These are phyloP conservation scores for Ehretia macrophylla DNA, from an alignment of 257 asterid genomes.

Conservation along the genomic window DNA sequence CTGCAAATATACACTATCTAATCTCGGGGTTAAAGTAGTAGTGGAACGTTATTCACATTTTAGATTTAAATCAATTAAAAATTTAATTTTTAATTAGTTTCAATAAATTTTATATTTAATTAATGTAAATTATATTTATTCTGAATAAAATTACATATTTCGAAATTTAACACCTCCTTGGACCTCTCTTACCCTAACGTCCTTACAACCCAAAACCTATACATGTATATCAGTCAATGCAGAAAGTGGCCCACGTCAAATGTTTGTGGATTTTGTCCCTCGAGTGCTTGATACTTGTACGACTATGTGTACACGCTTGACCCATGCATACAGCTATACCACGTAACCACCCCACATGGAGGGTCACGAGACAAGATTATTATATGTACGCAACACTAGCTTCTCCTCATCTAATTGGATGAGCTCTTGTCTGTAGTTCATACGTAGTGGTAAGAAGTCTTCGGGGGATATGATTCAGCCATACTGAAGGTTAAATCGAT, in stretches of 20 bases:
- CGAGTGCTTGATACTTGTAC: constrained; percentile 15
- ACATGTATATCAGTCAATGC: constrained; percentile 10
- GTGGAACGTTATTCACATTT: no score
- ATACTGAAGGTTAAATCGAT: no score
- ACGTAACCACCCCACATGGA: constrained; percentile 23
- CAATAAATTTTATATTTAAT: no score
- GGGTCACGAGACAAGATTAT: constrained; percentile 10
- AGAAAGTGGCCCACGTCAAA: constrained; percentile 26
- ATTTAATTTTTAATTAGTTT: no score
- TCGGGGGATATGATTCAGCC: no score
- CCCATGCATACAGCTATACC: constrained; percentile 26
- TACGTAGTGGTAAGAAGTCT: no score
- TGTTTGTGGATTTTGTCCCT: constrained; percentile 41
- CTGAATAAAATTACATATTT: no score
- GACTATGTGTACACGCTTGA: constrained; percentile 17
- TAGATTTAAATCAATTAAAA: no score
- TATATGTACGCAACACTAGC: not conserved
- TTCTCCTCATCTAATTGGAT: not conserved
- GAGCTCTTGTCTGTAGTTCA: no score
- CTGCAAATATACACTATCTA: not conserved
- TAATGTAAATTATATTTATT: no score
- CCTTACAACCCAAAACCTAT: not conserved
- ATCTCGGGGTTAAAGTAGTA: no score
- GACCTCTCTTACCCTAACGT: constrained; percentile 5
- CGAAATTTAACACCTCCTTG: not conserved